Conservation (phyloP, 768 basidiomycete species). For the Tylopilus vinaceipallidus region DNA sequence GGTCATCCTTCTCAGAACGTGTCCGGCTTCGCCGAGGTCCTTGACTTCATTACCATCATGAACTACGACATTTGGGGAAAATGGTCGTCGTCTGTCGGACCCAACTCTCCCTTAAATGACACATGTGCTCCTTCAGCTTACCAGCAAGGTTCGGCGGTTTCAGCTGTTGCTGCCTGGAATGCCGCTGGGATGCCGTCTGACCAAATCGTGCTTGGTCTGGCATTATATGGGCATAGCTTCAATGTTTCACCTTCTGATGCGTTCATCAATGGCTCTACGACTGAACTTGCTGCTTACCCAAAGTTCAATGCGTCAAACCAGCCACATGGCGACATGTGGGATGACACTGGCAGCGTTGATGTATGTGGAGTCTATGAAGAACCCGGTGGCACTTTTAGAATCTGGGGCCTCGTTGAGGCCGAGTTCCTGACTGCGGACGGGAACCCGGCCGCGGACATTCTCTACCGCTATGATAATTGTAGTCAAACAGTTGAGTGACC, state of each 20-base stretch:
- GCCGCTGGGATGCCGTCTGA: conserved; percentile 67
- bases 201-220: conserved; percentile 78
- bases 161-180: conserved; percentile 71
- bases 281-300: conserved; percentile 46
- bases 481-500: conserved; percentile 61
- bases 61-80: conserved; percentile 62
- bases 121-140: conserved; percentile 59
- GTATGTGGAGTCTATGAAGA: conserved; percentile 49
- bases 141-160: conserved; percentile 71
- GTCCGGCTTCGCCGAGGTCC: conserved; percentile 63
- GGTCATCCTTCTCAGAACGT: conserved; percentile 68
- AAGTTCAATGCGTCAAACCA: conserved; percentile 43
- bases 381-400: conserved; percentile 54
- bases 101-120: conserved; percentile 81
- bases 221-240: conserved; percentile 81
- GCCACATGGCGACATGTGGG: conserved; percentile 59
- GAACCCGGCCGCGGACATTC: conserved; percentile 42
- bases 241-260: conserved; percentile 38
- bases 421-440: conserved; percentile 46
- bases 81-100: conserved; percentile 56
- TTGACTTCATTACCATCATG: conserved; percentile 68
- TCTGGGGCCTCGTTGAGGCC: conserved; percentile 56
- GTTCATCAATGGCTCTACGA: conserved; percentile 32
- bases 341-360: conserved; percentile 44
- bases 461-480: conserved; percentile 60